phyloP scores from a whole-genome alignment of 805 yeast species.

The Wickerhamiella qilinensis region DNA sequence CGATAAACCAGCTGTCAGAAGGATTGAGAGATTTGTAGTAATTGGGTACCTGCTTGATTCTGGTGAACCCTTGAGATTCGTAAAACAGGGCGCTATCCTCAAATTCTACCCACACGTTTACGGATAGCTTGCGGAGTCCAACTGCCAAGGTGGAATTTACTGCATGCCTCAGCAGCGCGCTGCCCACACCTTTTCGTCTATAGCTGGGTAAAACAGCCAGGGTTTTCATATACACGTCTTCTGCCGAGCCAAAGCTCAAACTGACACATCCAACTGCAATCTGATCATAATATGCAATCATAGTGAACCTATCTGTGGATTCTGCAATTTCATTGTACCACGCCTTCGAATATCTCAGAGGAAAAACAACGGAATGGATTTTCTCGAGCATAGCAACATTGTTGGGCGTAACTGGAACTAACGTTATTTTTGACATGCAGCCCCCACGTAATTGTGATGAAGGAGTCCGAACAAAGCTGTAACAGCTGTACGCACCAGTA shows the following conservation, averaged over 20 bases:
- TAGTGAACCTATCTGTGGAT: background rate
- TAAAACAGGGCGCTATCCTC: conserved; percentile 1
- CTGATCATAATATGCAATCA: background rate
- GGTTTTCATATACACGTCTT: conserved; percentile 1
- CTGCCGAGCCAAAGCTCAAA: background rate
- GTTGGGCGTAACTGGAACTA: background rate
- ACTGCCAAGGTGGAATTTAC: background rate
- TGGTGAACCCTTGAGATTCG: background rate
- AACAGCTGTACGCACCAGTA: too few species aligned
- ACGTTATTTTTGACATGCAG: background rate
- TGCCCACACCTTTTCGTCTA: conserved; percentile 1
- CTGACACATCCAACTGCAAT: conserved; percentile 1
- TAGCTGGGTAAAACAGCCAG: conserved; percentile 1
- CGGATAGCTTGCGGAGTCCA: background rate
- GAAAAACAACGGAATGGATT: background rate
- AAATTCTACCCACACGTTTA: conserved; percentile 4
- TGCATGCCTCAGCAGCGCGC: background rate
- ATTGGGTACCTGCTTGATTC: background rate
- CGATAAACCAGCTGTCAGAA: background rate
- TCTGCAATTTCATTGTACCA: conserved; percentile 1
- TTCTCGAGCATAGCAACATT: background rate
- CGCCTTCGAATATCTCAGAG: background rate
- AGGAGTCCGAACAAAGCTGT: too few species aligned
- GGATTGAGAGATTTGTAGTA: background rate
- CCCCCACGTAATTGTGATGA: too few species aligned